Evolutionary conservation across 345 rosid species (phyloP).

Genomic region (Eutrema japonicum): DNA sequence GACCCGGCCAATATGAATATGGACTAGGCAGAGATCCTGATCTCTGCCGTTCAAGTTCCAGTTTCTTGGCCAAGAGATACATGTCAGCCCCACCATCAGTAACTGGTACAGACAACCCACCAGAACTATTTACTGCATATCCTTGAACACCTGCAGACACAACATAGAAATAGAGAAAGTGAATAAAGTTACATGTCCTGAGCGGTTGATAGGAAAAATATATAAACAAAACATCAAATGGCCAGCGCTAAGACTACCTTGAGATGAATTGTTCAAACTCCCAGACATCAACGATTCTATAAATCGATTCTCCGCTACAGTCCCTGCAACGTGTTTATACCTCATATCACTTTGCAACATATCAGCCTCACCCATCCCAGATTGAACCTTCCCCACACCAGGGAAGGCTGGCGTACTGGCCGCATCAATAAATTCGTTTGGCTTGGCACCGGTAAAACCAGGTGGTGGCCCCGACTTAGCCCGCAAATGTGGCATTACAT

Average conservation of each 20-base stretch:
- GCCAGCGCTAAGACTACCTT: conserved; percentile 57
- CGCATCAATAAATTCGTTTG: conserved; percentile 56
- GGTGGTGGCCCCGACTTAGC: conserved; percentile 98
- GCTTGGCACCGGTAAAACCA: conserved; percentile 84
- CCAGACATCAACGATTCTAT: conserved; percentile 92
- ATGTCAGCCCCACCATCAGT: conserved; percentile 64
- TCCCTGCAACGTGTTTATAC: conserved; percentile 57
- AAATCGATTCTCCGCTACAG: conserved; percentile 90
- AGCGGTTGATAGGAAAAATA: not conserved
- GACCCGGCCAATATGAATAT: conserved; percentile 69
- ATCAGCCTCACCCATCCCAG: conserved; percentile 57
- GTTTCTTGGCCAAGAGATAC: conserved; percentile 71
- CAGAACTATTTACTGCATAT: conserved; percentile 59
- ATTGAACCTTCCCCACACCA: conserved; percentile 54
- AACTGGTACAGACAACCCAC: conserved; percentile 51
- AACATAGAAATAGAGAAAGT: conserved; percentile 22
- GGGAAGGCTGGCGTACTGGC: conserved; percentile 52
- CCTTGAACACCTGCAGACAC: conserved; percentile 68
- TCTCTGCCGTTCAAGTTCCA: conserved; percentile 80
- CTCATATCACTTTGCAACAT: conserved; percentile 59
- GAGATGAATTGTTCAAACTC: conserved; percentile 53
- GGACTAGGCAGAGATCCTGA: conserved; percentile 49
- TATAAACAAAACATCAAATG: conserved; percentile 8
- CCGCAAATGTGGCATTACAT: conserved; percentile 96
- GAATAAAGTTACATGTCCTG: conserved; percentile 2